phyloP scores from a whole-genome alignment of 2,329 filamentous ascomycete species.

The Phyllosticta capitalensis region DNA sequence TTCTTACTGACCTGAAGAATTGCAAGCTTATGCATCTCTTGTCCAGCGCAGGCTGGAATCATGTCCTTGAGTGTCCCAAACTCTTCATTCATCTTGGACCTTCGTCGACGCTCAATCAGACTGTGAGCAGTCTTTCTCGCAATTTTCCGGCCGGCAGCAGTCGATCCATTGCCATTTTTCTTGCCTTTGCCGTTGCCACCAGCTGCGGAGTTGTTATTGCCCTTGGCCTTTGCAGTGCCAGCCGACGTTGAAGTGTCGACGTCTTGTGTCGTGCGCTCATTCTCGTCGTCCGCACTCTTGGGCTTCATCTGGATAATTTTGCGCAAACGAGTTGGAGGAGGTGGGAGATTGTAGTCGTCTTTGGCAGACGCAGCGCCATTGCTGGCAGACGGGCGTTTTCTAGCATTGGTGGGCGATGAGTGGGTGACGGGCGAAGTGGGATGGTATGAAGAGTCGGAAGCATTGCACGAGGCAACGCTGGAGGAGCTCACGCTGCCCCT shows the following conservation, averaged over 20 bases:
- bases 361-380: slow-evolving; percentile 27
- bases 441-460: slow-evolving; percentile 44
- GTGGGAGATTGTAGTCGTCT: slow-evolving; percentile 71
- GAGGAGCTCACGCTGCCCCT: slow-evolving; percentile 40
- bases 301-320: slow-evolving; percentile 99
- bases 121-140: slow-evolving; percentile 94
- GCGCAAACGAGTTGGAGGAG: slow-evolving; percentile 80
- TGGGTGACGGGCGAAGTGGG: slow-evolving; percentile 32
- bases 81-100: slow-evolving; percentile 99
- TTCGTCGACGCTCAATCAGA: slow-evolving; percentile 76
- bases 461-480: slow-evolving; percentile 32
- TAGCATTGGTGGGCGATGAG: slow-evolving; percentile 20
- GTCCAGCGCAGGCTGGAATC: slow-evolving; percentile 88
- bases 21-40: slow-evolving; percentile 95
- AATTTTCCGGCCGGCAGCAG: slow-evolving; percentile 85
- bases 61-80: slow-evolving; percentile 88
- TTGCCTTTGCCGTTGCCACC: slow-evolving; percentile 39
- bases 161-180: slow-evolving; percentile 61
- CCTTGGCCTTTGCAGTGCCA: slow-evolving; percentile 14
- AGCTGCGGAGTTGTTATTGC: slow-evolving; percentile 11
- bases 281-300: slow-evolving; percentile 10
- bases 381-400: slow-evolving; percentile 14
- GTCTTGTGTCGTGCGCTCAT: slow-evolving; percentile 17
- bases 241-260: slow-evolving; percentile 8
- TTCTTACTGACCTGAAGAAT: slow-evolving; percentile 67